phyloP scores from a whole-genome alignment of 306 rosid genomes.

The Rosa multiflora region DNA sequence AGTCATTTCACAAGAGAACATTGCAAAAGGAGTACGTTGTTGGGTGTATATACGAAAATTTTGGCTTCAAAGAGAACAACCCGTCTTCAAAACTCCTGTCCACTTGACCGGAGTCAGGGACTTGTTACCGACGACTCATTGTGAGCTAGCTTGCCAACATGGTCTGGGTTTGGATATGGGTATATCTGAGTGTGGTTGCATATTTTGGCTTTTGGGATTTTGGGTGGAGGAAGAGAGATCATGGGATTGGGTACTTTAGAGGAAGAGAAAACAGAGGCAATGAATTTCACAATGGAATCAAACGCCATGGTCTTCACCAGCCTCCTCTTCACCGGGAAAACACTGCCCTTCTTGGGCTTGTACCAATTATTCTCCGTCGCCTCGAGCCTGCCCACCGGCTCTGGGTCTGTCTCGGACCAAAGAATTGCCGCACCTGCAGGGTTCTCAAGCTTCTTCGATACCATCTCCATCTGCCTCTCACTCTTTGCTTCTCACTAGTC shows the following conservation, averaged over 20 bases:
- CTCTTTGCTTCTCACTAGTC: too few species aligned
- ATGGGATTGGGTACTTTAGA: too few species aligned
- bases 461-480: too few species aligned
- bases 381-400: background rate
- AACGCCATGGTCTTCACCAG: conserved; percentile 9
- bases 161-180: background rate
- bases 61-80: background rate
- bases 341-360: background rate
- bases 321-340: conserved; percentile 1
- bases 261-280: background rate
- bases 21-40: background rate
- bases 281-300: background rate
- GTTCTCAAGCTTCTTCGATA: too few species aligned
- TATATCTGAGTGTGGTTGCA: background rate
- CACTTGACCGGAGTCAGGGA: background rate
- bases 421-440: too few species aligned
- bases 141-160: background rate
- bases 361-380: background rate
- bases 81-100: background rate
- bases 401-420: too few species aligned
- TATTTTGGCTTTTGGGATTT: background rate
- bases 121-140: background rate
- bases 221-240: background rate
- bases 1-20: too few species aligned
- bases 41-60: background rate